Base-by-base conservation (phyloP, 345 rosid species). In the Eucalyptus lansdowneana region DNA sequence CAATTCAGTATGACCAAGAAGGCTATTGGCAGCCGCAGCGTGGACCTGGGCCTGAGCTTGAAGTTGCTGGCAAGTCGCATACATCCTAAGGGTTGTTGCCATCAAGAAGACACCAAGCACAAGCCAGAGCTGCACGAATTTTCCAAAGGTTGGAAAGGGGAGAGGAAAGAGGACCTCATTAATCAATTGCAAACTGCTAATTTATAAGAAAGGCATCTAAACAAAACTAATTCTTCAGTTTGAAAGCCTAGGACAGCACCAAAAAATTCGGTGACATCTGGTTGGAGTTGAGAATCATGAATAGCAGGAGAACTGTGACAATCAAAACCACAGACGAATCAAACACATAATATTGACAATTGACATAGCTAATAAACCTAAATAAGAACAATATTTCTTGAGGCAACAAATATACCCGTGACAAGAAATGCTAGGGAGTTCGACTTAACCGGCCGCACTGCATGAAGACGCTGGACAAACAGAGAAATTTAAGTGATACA, bases 41-140 rank as follows among this genome's bases (percentile, higher is more conserved):
- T 96, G 98, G 88, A 97, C 97, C 89, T 95, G 96, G n/a, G 99
- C 99, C 92, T 98, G 99, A 92, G 97, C 98, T 91, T 96, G 99
- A 89, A 98, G 97, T 89, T 95, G 97, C 88, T 98, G 99, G 90
- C 99, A 97, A 90, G 98, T 96, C 6, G 99, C 99, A 92, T 95
- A 96, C 99, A 98, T 97, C 93, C 99, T 93, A 86, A 97, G 94
- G 40, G 95, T 93, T 44, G 99, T 97, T 50, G 98, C 99, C 95
- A 96, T 94, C 91, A 97, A 91, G 93, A 98, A 98, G 86, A 98
- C 96, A 80, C 95, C 98, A 90, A 98, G 96, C 72, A 98, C 98
- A 49, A 98, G 94, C 99, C 98, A 98, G 25, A 98, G 95, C 99
- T 98, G 92, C 95, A 92, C 34, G 87, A 22, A 89, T 87, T 88